A percentile compares a stretch with the other conserved stretches of the same genome.
These are phyloP conservation scores for Orobanche coerulescens DNA, from an alignment of 257 asterid species.

Conservation along the genomic window DNA sequence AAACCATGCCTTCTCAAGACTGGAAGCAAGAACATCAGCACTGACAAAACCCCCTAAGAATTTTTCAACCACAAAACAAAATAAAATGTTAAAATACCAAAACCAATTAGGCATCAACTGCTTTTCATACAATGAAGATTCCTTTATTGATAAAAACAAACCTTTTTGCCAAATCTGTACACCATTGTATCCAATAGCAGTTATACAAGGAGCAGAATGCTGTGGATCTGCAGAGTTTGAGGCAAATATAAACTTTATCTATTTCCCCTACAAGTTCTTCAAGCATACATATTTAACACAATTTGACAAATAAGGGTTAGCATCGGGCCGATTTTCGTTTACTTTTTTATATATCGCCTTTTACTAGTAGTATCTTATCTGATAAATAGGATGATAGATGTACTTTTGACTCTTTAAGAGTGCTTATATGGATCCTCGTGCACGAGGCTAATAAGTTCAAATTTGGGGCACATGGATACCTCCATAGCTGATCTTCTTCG, in stretches of 20 bases:
- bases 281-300: slow-evolving; percentile 6
- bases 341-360: too few relatives aligned
- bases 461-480: too few relatives aligned
- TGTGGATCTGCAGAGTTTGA: slow-evolving; percentile 63
- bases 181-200: slow-evolving; percentile 85
- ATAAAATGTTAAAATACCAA: slow-evolving; percentile 2
- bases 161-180: slow-evolving; percentile 75
- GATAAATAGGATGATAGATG: too few relatives aligned
- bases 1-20: slow-evolving; percentile 85
- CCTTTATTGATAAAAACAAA: slow-evolving; percentile 23
- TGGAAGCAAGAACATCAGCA: slow-evolving; percentile 67
- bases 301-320: not conserved
- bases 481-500: too few relatives aligned
- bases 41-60: slow-evolving; percentile 58
- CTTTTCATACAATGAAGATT: slow-evolving; percentile 5
- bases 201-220: slow-evolving; percentile 65
- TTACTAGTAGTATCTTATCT: too few relatives aligned
- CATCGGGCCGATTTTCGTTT: too few relatives aligned
- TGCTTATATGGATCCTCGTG: too few relatives aligned
- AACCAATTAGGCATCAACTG: slow-evolving; percentile 11
- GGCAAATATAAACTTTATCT: slow-evolving; percentile 33
- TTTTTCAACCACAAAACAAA: slow-evolving; percentile 22
- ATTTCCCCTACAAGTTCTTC: slow-evolving; percentile 14
- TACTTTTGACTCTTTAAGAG: too few relatives aligned
- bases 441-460: too few relatives aligned